Percentiles rank a stretch among this genome's conserved stretches.
Evolutionary conservation across 1,284 basidiomycete genomes (phyloP).

Genomic region (Laetiporus sulphureus): DNA sequence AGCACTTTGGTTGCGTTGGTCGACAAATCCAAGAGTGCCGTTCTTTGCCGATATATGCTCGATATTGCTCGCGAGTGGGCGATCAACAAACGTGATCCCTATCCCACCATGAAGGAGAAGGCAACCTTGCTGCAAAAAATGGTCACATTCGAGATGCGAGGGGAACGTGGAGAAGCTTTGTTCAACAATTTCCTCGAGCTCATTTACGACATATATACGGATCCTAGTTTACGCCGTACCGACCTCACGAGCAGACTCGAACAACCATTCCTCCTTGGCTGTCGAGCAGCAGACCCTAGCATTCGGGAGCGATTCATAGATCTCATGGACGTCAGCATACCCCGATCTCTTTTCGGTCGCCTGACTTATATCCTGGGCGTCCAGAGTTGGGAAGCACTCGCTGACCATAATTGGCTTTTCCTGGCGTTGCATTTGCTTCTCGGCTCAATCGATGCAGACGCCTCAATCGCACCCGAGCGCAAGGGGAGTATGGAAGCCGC

Average conservation of each 20-base stretch:
- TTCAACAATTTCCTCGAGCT: constrained; percentile 86
- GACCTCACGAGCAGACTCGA: constrained; percentile 94
- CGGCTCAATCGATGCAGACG: constrained; percentile 72
- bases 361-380: constrained; percentile 90
- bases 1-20: constrained; percentile 75
- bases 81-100: constrained; percentile 74
- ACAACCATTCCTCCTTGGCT: constrained; percentile 90
- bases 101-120: constrained; percentile 96
- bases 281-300: constrained; percentile 74
- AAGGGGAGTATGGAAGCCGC: constrained; percentile 26
- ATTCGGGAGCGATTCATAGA: constrained; percentile 89
- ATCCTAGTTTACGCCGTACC: constrained; percentile 79
- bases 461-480: constrained; percentile 31
- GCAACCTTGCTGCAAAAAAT: constrained; percentile 88
- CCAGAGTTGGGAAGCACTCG: constrained; percentile 93
- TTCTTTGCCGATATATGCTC: constrained; percentile 83
- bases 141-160: constrained; percentile 80
- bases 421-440: constrained; percentile 88
- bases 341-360: constrained; percentile 75
- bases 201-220: constrained; percentile 93
- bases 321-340: constrained; percentile 86
- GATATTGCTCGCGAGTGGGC: constrained; percentile 89
- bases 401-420: constrained; percentile 94
- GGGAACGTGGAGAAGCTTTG: constrained; percentile 66
- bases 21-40: constrained; percentile 85